Evolutionary conservation across 148 eudicot species (phyloP), one percentile per base, ranked within the genome.

Genomic region (Oxyria digyna): DNA sequence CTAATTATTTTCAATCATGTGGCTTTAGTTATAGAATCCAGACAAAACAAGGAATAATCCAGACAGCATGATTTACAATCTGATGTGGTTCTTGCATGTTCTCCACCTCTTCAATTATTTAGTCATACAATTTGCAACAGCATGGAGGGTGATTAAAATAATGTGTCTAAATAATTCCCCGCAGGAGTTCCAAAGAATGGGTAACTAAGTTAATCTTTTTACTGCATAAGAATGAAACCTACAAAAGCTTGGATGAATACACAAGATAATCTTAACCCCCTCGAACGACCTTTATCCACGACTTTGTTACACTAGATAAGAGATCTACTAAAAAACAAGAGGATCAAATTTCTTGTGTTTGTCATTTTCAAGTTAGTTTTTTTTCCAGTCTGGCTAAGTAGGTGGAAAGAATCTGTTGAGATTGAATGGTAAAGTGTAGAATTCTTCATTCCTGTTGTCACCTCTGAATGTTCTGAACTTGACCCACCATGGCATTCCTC

Each of bases 401-500:
- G 99, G 99, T 54, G 99, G 99, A 71, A 94, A 94, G 87, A 88
- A 94, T 77, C 97, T 85, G 87, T 94, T 94, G 71, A 94, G 92
- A 73, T 94, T 94, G 76, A 94, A 94, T 1, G 99, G 99, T 64
- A 94, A 74, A 2, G 99, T 91, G 81, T 94, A 94, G 86, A 94
- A 94, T 69, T 94, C 99, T 78, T 94, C 99, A 40, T 94, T 94
- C 54, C 99, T 69, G 75, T 87, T 94, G 27, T 94, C 99, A 57
- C 99, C 99, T 74, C 96, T 75, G 48, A 95, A 95, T 46, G 91
- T 88, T 79, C 99, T 79, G 79, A 95, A 95, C 82, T 95, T 95
- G 12, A 85, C 94, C 99, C 99, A 95, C 99, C 99, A 95, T 1
- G 99, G 99, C 99, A 95, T 95, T 21, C 99, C 99, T 37, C 97